These are phyloP conservation scores for Carex myosuroides DNA, from an alignment of 176 grass and related monocot genomes.

Conservation along the genomic window DNA sequence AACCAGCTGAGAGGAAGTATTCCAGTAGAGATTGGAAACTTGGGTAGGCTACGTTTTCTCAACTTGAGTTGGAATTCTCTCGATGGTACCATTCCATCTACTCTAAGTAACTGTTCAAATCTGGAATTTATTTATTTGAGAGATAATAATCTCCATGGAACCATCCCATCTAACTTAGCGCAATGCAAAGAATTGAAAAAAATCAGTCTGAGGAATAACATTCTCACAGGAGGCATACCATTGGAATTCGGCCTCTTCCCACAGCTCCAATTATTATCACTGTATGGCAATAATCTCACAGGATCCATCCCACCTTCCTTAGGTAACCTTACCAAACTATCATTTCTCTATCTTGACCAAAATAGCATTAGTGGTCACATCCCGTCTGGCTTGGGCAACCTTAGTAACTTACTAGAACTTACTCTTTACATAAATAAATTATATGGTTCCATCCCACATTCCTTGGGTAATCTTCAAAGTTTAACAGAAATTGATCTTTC, in stretches of 20 bases:
- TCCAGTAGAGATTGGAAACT: constrained; percentile 1
- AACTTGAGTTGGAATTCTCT: constrained; percentile 10
- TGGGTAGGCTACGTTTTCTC: not conserved
- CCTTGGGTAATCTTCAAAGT: no score
- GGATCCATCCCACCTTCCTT: constrained; percentile 25
- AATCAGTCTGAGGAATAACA: constrained; percentile 1
- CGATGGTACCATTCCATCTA: constrained; percentile 21
- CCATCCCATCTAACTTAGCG: constrained; percentile 13
- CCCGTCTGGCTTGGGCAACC: not conserved
- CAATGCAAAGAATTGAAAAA: not conserved
- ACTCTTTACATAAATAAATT: no score
- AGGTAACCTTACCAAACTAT: not conserved
- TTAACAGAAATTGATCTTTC: no score
- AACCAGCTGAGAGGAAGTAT: constrained; percentile 20
- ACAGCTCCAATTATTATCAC: not conserved
- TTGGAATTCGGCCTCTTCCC: not conserved
- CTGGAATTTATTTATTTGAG: not conserved
- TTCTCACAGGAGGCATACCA: not conserved
- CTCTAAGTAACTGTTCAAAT: constrained; percentile 23
- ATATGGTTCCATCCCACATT: no score
- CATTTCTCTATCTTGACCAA: no score
- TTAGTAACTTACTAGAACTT: not conserved
- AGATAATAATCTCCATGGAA: constrained; percentile 14
- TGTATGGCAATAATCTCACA: not conserved
- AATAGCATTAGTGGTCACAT: no score